These are phyloP conservation scores for Berberis vulgaris DNA, from an alignment of 164 flowering plant species.

Conservation along the genomic window DNA sequence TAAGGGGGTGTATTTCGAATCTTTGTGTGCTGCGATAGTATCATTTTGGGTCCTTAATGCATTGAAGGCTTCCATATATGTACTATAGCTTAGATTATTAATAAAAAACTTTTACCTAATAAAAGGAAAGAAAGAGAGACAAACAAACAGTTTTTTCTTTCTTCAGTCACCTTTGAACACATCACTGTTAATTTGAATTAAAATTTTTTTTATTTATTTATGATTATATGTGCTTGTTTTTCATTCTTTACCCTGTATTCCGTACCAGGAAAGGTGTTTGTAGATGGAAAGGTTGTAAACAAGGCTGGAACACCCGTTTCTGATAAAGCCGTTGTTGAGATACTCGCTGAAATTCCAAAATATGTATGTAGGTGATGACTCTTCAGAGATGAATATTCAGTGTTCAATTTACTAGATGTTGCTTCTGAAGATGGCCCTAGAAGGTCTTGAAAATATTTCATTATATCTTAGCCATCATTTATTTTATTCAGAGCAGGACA, in stretches of 20 bases:
- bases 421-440: background rate
- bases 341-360: slow-evolving; percentile 88
- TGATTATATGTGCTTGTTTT: background rate
- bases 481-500: slow-evolving; percentile 66
- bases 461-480: background rate
- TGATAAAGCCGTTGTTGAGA: slow-evolving; percentile 70
- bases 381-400: slow-evolving; percentile 4
- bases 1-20: too few species aligned
- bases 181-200: too few species aligned
- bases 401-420: background rate
- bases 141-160: too few species aligned
- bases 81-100: too few species aligned
- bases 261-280: slow-evolving; percentile 71
- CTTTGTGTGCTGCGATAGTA: too few species aligned
- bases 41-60: too few species aligned
- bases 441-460: background rate
- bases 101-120: too few species aligned
- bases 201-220: background rate
- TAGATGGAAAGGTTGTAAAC: slow-evolving; percentile 72
- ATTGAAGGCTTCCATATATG: too few species aligned
- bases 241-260: background rate
- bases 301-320: slow-evolving; percentile 87
- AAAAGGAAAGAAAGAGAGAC: too few species aligned
- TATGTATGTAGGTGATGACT: slow-evolving; percentile 98
- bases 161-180: too few species aligned